Conservation (phyloP, 257 asterid species). For the Galeopsis tetrahit region DNA sequence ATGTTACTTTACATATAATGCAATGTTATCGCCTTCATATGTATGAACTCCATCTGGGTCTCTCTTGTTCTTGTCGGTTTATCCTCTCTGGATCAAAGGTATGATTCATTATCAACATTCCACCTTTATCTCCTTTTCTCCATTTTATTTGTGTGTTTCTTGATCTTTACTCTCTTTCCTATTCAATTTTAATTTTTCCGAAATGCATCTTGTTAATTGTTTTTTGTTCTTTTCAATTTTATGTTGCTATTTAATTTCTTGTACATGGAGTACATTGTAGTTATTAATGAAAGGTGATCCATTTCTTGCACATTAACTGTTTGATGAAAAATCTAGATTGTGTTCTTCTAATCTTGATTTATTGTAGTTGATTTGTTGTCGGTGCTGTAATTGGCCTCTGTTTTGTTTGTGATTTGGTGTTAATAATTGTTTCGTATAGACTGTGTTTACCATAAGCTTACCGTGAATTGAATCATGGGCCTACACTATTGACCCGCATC, state of each 20-base stretch:
- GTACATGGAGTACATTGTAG: conserved; percentile 12
- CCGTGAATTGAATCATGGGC: no score
- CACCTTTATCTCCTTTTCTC: conserved; percentile 21
- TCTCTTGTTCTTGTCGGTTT: conserved; percentile 39
- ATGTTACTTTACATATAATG: conserved; percentile 33
- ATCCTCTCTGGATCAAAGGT: conserved; percentile 50
- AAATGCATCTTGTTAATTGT: conserved; percentile 31
- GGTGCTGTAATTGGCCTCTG: conserved; percentile 27
- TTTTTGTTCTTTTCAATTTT: conserved; percentile 23
- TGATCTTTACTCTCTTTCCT: not conserved
- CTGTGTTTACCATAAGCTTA: no score
- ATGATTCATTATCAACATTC: conserved; percentile 21
- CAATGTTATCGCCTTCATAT: conserved; percentile 38
- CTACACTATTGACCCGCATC: no score
- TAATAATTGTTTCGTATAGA: not conserved
- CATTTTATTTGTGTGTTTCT: conserved; percentile 24
- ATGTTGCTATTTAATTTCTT: not conserved
- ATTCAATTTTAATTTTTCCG: conserved; percentile 1
- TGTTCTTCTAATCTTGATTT: conserved; percentile 5
- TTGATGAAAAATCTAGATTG: not conserved
- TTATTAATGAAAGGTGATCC: conserved; percentile 24
- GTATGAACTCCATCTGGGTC: conserved; percentile 45
- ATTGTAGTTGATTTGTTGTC: conserved; percentile 30
- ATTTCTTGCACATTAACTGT: conserved; percentile 6
- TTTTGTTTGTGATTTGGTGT: not conserved